Evolutionary conservation across 306 rosid species (phyloP), one percentile per base, ranked within the genome.

Genomic region (Herpetospermum pedunculosum): DNA sequence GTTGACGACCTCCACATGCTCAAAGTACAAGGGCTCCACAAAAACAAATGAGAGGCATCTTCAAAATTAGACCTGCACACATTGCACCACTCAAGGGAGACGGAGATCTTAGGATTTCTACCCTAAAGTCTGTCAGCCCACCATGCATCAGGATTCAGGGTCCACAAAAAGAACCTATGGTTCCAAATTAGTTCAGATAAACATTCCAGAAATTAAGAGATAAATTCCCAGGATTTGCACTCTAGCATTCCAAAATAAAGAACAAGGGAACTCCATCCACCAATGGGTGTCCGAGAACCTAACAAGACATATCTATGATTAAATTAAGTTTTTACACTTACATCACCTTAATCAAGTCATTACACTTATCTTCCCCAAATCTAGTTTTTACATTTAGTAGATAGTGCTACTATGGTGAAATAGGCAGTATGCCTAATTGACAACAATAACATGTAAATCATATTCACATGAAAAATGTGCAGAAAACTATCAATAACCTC

Each of bases 11-110:
- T 21, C 35, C 28, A 19, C 48, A 40, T 23, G 35, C 52, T 41
- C 72, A 23, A 41, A 15, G 2, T 12, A 41, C 43, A 18, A 15
- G 68, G 25, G 34, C 50, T 21, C 72, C 50, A 38, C 52, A 67
- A 67, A 41, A 67, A 58, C 65, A 26, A 60, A 8, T 7, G 44
- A 34, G 6, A 60, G 68, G 19, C 11, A 60, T 32, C 68, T 60
- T 60, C 68, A 60, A 38, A 65, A 6, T 64, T 64, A 64, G 32
- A 37, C 5, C 48, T 19, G 30, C 71, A 38, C 47, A 64, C 18
- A 64, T 12, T 64, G 71, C 70, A 63, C 46, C 70, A 63, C 70
- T 63, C 47, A 11, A 57, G 70, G 47, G 30, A 35, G 48, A 63
- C 8, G 28, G 41, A 59, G 70, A 35, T 63, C 46, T 63, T 68